Evolutionary conservation across 345 rosid species (phyloP), one percentile per base, ranked within the genome.

Genomic region (Pistacia integerrima): DNA sequence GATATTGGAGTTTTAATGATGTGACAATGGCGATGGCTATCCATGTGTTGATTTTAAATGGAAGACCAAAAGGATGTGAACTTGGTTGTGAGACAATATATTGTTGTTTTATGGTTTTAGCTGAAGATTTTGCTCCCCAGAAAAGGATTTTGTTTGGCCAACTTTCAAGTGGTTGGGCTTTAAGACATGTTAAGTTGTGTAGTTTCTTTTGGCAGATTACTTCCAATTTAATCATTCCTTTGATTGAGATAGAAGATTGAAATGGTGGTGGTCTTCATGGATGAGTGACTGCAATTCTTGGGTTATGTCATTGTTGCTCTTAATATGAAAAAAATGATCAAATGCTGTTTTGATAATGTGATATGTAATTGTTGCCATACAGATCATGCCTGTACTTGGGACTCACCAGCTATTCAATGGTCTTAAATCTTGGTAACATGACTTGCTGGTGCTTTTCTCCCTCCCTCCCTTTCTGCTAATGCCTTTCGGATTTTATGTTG

Each of bases 321-420:
- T 7, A 28, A 28, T n/a, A 14, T n/a, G 14, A 35, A 36, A n/a
- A n/a, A 35, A 64, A 62, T 30, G 76, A 48, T 62, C 28, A 8
- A 22, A n/a, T 58, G 30, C 28, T 58, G 10, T 2, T 38, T 49
- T 14, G 1, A 59, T 12, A 59, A 25, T 59, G 25, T 59, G 44
- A 25, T 60, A 22, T 44, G 69, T 63, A 60, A 74, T 64, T 63
- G 48, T 64, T 63, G 41, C 70, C 54, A 13, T 36, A 63, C 63
- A 36, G 70, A 64, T 46, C 25, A 60, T 60, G 57, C 36, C 36
- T 60, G 58, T 28, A 16, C 9, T 60, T 52, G 36, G 52, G 70
- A 51, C 41, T 74, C 48, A 62, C 48, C 69, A 62, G 48, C 44
- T 4, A 49, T 48, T 20, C n/a, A 11, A 25, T 74, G 62, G 14